These are phyloP conservation scores for Papilionanthe hybrid DNA, from an alignment of 116 monocot species.

Conservation along the genomic window DNA sequence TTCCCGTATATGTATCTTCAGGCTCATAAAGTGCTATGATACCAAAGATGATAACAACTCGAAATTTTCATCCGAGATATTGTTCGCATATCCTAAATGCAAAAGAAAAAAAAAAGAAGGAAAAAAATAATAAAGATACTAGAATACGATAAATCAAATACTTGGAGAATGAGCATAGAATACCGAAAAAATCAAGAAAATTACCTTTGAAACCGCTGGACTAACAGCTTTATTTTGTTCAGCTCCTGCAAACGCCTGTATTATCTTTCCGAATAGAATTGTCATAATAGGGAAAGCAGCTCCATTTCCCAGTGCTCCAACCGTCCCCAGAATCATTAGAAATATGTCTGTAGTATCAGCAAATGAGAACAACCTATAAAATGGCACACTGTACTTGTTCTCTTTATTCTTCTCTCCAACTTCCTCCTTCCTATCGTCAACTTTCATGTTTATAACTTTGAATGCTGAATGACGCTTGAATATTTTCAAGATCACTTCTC, in stretches of 20 bases:
- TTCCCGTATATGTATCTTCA: no score
- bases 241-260: constrained; percentile 25
- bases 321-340: constrained; percentile 20
- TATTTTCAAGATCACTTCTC: not conserved
- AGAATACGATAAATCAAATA: no score
- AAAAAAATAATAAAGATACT: no score
- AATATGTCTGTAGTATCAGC: constrained; percentile 21
- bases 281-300: constrained; percentile 26
- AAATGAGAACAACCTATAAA: constrained; percentile 32
- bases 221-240: not conserved
- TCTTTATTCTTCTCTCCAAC: constrained; percentile 1
- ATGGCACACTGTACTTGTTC: constrained; percentile 10
- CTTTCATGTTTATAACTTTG: not conserved
- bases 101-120: no score
- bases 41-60: no score
- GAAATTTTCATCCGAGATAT: no score
- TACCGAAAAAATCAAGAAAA: not conserved
- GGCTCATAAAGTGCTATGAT: no score
- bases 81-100: no score
- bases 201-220: constrained; percentile 29
- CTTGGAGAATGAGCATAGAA: not conserved
- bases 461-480: not conserved
- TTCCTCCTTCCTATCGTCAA: not conserved
- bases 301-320: constrained; percentile 24
- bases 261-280: constrained; percentile 20